phyloP scores from a whole-genome alignment of 2,329 filamentous ascomycete genomes.

The Anisogramma anomala region DNA sequence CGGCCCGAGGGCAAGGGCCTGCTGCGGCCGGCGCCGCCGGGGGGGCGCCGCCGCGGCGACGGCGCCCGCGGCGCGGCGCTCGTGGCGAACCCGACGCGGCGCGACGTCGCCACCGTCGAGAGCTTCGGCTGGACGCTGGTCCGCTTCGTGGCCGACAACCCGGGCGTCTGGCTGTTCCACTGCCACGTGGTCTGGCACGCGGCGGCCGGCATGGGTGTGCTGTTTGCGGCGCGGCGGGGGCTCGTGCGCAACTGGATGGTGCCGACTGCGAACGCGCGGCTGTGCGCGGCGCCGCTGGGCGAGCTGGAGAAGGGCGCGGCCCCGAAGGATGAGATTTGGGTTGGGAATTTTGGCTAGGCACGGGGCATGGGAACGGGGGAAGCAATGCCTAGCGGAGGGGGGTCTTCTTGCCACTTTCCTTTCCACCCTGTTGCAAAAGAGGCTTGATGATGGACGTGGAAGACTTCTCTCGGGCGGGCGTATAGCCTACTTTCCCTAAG shows the following conservation, averaged over 20 bases:
- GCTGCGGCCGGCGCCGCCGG: constrained; percentile 22
- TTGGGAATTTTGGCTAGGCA: constrained; percentile 20
- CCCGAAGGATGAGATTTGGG: constrained; percentile 38
- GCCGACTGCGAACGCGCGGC: constrained; percentile 30
- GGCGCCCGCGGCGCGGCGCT: constrained; percentile 27
- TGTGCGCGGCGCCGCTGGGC: constrained; percentile 32
- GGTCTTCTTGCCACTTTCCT: too few relatives aligned
- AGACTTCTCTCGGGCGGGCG: too few relatives aligned
- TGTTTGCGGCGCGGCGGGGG: constrained; percentile 34
- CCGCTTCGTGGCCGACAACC: constrained; percentile 37
- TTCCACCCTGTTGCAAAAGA: too few relatives aligned
- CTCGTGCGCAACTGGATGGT: constrained; percentile 30
- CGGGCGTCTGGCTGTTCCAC: constrained; percentile 32
- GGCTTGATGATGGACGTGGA: too few relatives aligned
- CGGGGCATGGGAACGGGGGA: too few relatives aligned
- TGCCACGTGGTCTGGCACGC: constrained; percentile 30
- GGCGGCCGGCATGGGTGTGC: constrained; percentile 29
- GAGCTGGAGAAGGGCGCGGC: constrained; percentile 37
- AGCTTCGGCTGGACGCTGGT: constrained; percentile 39
- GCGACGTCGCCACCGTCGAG: constrained; percentile 34
- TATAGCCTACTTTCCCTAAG: too few relatives aligned
- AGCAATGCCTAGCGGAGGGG: too few relatives aligned
- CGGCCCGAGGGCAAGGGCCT: constrained; percentile 22
- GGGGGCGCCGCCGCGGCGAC: constrained; percentile 38
- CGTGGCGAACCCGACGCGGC: constrained; percentile 31